Base-by-base conservation (phyloP, 2,329 filamentous ascomycete genomes). In the Aureobasidium mangrovei region DNA sequence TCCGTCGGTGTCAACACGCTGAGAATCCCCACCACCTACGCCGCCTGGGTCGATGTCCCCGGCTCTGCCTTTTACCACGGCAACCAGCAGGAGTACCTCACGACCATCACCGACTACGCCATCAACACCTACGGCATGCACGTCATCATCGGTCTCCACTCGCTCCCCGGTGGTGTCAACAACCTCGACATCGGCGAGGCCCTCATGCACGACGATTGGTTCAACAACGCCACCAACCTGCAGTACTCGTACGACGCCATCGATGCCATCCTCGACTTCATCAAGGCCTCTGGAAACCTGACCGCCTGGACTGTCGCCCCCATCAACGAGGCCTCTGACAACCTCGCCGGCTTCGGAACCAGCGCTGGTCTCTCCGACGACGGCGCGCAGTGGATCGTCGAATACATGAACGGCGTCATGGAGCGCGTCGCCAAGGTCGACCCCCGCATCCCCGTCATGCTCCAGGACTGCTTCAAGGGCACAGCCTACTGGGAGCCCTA, bases 121-220 rank as follows among this genome's bases (percentile, higher is more conserved):
- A 71, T 70, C 45, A 55, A 59, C 7, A 66, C 61, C 28, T 66
- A 69, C 55, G 61, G 60, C 42, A 70, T 69, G 67, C 67, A 70
- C 54, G 58, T 69, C 45, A 61, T 70, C 29, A 57, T 69, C n/a
- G 67, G 64, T 18, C 57, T 70, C 6, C 67, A 70, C 58, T 63
- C 64, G 8, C 61, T 65, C 7, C 59, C 63, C 24, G 61, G 67
- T 28, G 61, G 65, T 58, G 65, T 69, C 42, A 70, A 70, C 55
- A 52, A 52, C 39, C 48, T 52, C 40, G 59, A 60, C 27, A 64
- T 64, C 42, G 61, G 60, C 38, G 61, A 63, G 54, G 61, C 61
- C 26, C 57, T 63, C 31, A 64, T 64, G 9, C 66, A 67, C 53
- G 57, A 59, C 45, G 63, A 56, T 27, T 71, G 68, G 68, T 71